Conservation (phyloP, 306 rosid species). For the Canavalia gladiata region DNA sequence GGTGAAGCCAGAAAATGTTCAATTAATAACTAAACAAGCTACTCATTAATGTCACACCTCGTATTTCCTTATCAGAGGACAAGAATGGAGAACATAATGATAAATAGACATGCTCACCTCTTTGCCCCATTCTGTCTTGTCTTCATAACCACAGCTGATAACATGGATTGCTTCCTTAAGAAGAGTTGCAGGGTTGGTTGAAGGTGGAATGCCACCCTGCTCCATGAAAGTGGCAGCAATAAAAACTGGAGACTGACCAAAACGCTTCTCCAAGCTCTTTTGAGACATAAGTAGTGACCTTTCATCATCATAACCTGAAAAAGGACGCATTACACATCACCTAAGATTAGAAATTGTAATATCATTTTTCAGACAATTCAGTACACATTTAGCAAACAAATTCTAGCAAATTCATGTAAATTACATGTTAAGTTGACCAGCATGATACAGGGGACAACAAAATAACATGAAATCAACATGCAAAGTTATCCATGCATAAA, state of each 20-base stretch:
- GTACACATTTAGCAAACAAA: conserved; percentile 14
- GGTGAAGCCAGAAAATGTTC: conserved; percentile 43
- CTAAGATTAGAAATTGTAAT: conserved; percentile 19
- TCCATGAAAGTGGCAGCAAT: conserved; percentile 99
- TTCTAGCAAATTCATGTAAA: neutral
- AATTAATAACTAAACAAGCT: conserved; percentile 35
- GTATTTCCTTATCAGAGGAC: conserved; percentile 22
- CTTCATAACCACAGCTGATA: conserved; percentile 98
- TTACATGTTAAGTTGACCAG: neutral
- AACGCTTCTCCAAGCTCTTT: conserved; percentile 97
- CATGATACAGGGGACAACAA: neutral
- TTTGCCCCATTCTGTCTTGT: conserved; percentile 98
- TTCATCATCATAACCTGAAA: conserved; percentile 95
- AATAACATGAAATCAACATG: conserved; percentile 12
- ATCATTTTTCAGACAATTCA: conserved; percentile 30
- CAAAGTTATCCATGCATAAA: conserved; percentile 17
- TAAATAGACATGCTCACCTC: conserved; percentile 68
- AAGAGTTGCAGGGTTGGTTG: conserved; percentile 97
- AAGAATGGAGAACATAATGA: conserved; percentile 21
- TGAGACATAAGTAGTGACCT: conserved; percentile 93
- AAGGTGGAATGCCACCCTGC: conserved; percentile 96
- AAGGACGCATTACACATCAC: conserved; percentile 29
- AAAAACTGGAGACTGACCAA: conserved; percentile 98
- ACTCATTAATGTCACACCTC: conserved; percentile 16
- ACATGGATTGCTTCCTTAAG: conserved; percentile 99